Percentiles rank a stretch among this genome's conserved stretches.
Evolutionary conservation across 345 rosid genomes (phyloP).

Genomic region (Salix viminalis): DNA sequence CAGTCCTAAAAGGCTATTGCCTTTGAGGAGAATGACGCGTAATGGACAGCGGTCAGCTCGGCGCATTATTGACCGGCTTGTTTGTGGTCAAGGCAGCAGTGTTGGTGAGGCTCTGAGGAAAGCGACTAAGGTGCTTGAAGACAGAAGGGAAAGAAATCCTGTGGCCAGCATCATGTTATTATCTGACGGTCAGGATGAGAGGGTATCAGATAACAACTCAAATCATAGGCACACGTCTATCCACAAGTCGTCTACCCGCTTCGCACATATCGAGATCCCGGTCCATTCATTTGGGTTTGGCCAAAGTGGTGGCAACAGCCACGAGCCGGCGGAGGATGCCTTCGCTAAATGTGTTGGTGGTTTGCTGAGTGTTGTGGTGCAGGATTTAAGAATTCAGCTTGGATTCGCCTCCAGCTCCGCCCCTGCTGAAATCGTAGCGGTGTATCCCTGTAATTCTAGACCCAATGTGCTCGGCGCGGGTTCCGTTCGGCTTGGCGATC

Average conservation of each 20-base stretch:
- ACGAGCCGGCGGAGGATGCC: constrained; percentile 49
- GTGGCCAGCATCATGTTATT: constrained; percentile 54
- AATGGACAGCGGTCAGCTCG: constrained; percentile 33
- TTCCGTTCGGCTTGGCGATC: constrained; percentile 22
- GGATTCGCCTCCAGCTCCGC: constrained; percentile 27
- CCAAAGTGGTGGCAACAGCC: constrained; percentile 20
- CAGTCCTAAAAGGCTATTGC: constrained; percentile 17
- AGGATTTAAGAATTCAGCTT: constrained; percentile 28
- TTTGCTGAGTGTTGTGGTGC: constrained; percentile 27
- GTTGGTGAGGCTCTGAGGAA: constrained; percentile 74
- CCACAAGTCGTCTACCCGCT: constrained; percentile 23
- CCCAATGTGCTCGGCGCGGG: constrained; percentile 18
- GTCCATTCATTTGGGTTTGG: constrained; percentile 30
- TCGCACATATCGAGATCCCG: constrained; percentile 30
- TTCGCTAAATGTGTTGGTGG: constrained; percentile 50
- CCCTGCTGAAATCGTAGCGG: constrained; percentile 23
- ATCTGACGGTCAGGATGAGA: constrained; percentile 55
- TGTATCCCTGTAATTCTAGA: constrained; percentile 15
- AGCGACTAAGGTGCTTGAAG: constrained; percentile 79
- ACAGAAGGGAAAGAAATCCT: constrained; percentile 73
- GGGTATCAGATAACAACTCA: constrained; percentile 22
- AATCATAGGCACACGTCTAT: constrained; percentile 13
- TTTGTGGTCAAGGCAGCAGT: constrained; percentile 51
- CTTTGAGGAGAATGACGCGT: constrained; percentile 27
- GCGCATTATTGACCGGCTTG: constrained; percentile 64